phyloP scores from a whole-genome alignment of 2,329 filamentous ascomycete species.

The Clarireedia sp. region DNA sequence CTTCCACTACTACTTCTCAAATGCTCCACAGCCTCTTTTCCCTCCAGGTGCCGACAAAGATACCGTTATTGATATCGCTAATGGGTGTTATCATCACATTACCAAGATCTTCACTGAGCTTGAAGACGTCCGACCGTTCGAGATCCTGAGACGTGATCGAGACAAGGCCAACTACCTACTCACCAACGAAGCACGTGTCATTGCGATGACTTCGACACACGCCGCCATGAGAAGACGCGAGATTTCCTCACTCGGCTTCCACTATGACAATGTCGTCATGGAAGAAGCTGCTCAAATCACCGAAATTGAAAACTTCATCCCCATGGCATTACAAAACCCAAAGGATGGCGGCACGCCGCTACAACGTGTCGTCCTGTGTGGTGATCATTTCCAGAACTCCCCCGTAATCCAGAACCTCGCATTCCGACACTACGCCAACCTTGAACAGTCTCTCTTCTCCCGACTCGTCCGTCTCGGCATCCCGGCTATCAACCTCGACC shows the following conservation, averaged over 20 bases:
- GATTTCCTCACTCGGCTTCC: conserved; percentile 86
- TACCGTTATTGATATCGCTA: conserved; percentile 63
- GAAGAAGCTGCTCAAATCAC: conserved; percentile 98
- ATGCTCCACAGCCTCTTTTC: conserved; percentile 82
- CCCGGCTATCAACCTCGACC: conserved; percentile 82
- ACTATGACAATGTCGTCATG: conserved; percentile 97
- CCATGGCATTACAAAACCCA: conserved; percentile 81
- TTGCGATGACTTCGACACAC: conserved; percentile 98
- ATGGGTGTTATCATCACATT: conserved; percentile 83
- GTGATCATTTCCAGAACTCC: conserved; percentile 94
- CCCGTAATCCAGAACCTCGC: conserved; percentile 92
- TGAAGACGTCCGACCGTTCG: conserved; percentile 89
- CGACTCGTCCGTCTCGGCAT: conserved; percentile 85
- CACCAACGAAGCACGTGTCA: conserved; percentile 90
- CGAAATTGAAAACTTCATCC: conserved; percentile 94
- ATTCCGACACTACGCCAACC: conserved; percentile 88
- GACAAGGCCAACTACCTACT: conserved; percentile 96
- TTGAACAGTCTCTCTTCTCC: conserved; percentile 92
- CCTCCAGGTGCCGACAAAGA: conserved; percentile 56
- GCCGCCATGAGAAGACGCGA: conserved; percentile 90
- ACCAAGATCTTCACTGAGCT: conserved; percentile 85
- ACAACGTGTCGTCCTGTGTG: conserved; percentile 84
- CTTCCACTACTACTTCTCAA: conserved; percentile 79
- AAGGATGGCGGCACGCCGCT: conserved; percentile 65
- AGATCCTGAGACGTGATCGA: conserved; percentile 78